Conservation (phyloP, 108 stramenopile genomes). For the Schizochytrium sp. region DNA sequence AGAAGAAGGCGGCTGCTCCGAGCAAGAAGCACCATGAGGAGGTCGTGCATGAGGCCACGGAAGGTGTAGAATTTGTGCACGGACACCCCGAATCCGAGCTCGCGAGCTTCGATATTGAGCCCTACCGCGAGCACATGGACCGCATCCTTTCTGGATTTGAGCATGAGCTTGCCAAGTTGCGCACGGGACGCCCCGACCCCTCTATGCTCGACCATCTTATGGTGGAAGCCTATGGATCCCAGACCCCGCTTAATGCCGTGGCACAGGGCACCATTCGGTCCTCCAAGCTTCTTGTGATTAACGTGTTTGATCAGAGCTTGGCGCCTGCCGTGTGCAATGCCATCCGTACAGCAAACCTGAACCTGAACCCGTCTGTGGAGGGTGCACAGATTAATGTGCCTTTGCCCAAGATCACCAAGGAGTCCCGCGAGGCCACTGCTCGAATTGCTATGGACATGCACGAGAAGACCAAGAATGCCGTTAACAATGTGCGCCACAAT, state of each 20-base stretch:
- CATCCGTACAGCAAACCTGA: conserved; percentile 24
- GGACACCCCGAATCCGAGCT: not conserved
- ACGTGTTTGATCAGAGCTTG: conserved; percentile 26
- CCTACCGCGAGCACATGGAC: conserved; percentile 13
- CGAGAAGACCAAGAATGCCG: conserved; percentile 20
- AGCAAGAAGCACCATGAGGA: not conserved
- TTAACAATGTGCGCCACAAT: not conserved
- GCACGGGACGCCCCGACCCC: conserved; percentile 44
- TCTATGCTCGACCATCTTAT: conserved; percentile 30
- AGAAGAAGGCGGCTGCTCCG: not conserved
- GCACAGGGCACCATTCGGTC: not conserved
- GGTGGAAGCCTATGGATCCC: conserved; percentile 8
- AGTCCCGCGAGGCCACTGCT: conserved; percentile 45
- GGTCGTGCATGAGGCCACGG: not conserved
- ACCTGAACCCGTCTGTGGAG: conserved; percentile 56
- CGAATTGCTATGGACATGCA: not conserved
- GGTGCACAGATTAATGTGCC: conserved; percentile 26
- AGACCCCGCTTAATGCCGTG: conserved; percentile 4
- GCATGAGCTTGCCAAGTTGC: conserved; percentile 37
- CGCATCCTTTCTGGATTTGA: not conserved
- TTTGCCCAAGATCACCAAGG: conserved; percentile 57
- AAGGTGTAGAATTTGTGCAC: conserved; percentile 1
- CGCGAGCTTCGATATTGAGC: not conserved
- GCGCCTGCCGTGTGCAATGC: not conserved
- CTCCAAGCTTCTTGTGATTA: conserved; percentile 36